A percentile compares a stretch with the other conserved stretches of the same genome.
phyloP scores from a whole-genome alignment of 2,329 filamentous ascomycete genomes.

The Ophiognomonia clavigignenti-juglandacearum region DNA sequence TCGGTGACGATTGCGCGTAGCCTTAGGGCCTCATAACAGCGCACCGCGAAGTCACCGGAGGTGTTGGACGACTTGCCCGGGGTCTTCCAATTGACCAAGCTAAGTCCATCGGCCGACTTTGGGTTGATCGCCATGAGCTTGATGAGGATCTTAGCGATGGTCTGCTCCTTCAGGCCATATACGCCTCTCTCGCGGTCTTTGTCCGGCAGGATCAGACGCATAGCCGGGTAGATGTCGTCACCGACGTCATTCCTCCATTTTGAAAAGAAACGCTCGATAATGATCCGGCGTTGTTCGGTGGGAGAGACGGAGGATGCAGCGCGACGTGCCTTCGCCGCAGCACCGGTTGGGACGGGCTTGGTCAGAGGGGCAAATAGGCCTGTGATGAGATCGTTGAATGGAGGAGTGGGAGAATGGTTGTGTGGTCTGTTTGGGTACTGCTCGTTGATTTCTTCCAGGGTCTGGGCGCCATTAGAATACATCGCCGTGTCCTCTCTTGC shows the following conservation, averaged over 20 bases:
- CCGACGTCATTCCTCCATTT: slow-evolving; percentile 87
- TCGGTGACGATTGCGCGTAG: slow-evolving; percentile 74
- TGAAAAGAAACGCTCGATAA: slow-evolving; percentile 81
- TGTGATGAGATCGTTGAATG: slow-evolving; percentile 74
- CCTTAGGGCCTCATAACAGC: slow-evolving; percentile 81
- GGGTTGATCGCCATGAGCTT: slow-evolving; percentile 89
- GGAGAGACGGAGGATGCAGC: slow-evolving; percentile 60
- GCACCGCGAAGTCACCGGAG: slow-evolving; percentile 84
- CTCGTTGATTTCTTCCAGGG: slow-evolving; percentile 36
- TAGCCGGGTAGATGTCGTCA: slow-evolving; percentile 85
- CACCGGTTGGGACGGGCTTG: slow-evolving; percentile 60
- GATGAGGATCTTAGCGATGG: slow-evolving; percentile 84
- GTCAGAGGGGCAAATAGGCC: slow-evolving; percentile 75
- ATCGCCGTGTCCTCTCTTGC: slow-evolving; percentile 47
- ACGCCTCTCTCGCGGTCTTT: slow-evolving; percentile 89
- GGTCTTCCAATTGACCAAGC: slow-evolving; percentile 85
- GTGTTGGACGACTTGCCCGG: slow-evolving; percentile 63
- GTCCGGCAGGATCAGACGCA: slow-evolving; percentile 86
- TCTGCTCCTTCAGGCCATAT: slow-evolving; percentile 91
- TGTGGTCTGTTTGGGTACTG: slow-evolving; percentile 69
- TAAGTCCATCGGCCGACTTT: slow-evolving; percentile 82
- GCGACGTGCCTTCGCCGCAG: slow-evolving; percentile 52
- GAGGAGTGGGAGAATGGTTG: slow-evolving; percentile 74
- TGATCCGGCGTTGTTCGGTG: slow-evolving; percentile 71
- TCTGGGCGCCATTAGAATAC: slow-evolving; percentile 37